A percentile compares a stretch with the other conserved stretches of the same genome.
Evolutionary conservation across 495 filamentous ascomycete species (phyloP).

Genomic region (Podospora australis): DNA sequence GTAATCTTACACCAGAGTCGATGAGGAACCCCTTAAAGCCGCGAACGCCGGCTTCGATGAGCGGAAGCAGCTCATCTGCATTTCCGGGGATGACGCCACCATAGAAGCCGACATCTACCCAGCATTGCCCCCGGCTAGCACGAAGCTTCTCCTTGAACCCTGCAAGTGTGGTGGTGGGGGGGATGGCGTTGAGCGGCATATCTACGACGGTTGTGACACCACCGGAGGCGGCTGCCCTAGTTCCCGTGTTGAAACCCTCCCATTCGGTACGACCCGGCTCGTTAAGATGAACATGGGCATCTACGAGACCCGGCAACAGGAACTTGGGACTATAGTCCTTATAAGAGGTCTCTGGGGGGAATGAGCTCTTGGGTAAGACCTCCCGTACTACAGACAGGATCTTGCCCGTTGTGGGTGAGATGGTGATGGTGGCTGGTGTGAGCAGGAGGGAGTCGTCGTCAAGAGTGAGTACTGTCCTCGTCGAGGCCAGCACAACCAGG

Average conservation of each 20-base stretch:
- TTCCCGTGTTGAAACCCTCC: constrained; percentile 96
- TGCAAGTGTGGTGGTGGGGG: constrained; percentile 84
- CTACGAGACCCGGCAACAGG: constrained; percentile 85
- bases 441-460: constrained; percentile 47
- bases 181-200: constrained; percentile 97
- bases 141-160: constrained; percentile 77
- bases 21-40: constrained; percentile 99
- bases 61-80: constrained; percentile 64
- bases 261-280: constrained; percentile 97
- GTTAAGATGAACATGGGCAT: constrained; percentile 97
- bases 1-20: constrained; percentile 76
- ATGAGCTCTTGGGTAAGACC: constrained; percentile 63
- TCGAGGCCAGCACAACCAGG: constrained; percentile 67
- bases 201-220: constrained; percentile 98
- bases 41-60: constrained; percentile 78
- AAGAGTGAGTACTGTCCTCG: constrained; percentile 71
- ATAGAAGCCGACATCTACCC: constrained; percentile 98
- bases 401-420: constrained; percentile 75
- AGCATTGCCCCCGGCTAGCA: constrained; percentile 85
- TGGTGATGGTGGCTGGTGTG: constrained; percentile 64
- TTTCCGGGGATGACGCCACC: constrained; percentile 94
- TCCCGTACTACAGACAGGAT: constrained; percentile 71
- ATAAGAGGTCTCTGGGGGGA: constrained; percentile 67
- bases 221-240: constrained; percentile 86
- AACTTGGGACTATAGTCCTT: constrained; percentile 81